Evolutionary conservation across 2,329 filamentous ascomycete genomes (phyloP).

Genomic region (Blastomyces silverae): DNA sequence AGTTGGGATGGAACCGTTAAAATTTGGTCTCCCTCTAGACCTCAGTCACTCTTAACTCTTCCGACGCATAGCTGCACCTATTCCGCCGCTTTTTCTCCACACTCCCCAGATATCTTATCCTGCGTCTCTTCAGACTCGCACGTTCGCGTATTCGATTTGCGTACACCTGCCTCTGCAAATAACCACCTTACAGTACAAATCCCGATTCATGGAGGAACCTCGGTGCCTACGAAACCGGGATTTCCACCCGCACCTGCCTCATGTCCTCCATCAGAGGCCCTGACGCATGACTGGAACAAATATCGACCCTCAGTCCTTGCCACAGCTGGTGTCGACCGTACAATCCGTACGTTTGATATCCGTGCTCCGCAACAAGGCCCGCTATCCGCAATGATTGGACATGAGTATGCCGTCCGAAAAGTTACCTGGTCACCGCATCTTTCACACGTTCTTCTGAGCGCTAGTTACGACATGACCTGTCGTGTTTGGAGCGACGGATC

Average conservation of each 20-base stretch:
- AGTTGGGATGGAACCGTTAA: constrained; percentile 97
- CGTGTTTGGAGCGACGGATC: constrained; percentile 86
- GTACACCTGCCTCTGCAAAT: constrained; percentile 74
- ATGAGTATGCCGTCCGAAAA: constrained; percentile 82
- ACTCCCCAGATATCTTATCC: constrained; percentile 76
- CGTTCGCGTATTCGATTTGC: constrained; percentile 83
- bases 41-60: constrained; percentile 70
- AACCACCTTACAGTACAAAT: constrained; percentile 81
- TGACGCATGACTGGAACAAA: constrained; percentile 99
- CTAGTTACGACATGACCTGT: constrained; percentile 97
- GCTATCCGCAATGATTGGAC: constrained; percentile 66
- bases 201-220: constrained; percentile 66
- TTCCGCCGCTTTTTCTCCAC: constrained; percentile 81
- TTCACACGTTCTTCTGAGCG: constrained; percentile 77
- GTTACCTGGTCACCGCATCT: constrained; percentile 90
- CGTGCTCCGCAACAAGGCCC: constrained; percentile 68
- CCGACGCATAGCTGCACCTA: constrained; percentile 94
- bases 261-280: constrained; percentile 65
- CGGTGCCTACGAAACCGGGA: constrained; percentile 34
- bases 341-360: constrained; percentile 86
- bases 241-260: constrained; percentile 34
- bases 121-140: constrained; percentile 85
- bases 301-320: constrained; percentile 81
- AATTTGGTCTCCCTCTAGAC: constrained; percentile 80
- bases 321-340: constrained; percentile 78